Percentiles rank a stretch among this genome's conserved stretches.
Conservation (phyloP, 2,329 filamentous ascomycete genomes). For the Cladorrhinum sp. region DNA sequence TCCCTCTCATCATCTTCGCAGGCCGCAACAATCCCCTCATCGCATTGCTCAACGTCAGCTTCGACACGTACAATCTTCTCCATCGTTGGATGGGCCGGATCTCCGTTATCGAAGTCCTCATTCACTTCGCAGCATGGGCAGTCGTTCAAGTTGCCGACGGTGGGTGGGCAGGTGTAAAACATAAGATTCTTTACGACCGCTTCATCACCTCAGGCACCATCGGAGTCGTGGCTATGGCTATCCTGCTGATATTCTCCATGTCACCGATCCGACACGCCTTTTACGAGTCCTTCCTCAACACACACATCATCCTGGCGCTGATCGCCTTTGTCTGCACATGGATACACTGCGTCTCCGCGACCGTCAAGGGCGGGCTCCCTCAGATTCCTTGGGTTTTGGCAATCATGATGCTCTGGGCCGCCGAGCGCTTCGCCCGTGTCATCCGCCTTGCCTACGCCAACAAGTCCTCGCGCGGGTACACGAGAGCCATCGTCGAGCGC, state of each 20-base stretch:
- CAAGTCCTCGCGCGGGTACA: constrained; percentile 56
- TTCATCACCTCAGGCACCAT: constrained; percentile 61
- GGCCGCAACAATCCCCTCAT: constrained; percentile 94
- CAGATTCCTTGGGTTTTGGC: constrained; percentile 73
- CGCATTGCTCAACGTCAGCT: constrained; percentile 75
- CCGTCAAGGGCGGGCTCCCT: constrained; percentile 62
- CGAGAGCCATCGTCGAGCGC: constrained; percentile 63
- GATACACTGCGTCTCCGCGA: constrained; percentile 70
- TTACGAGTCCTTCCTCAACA: constrained; percentile 92
- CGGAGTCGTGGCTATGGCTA: constrained; percentile 57
- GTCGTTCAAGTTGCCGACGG: constrained; percentile 66
- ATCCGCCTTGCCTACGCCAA: constrained; percentile 64
- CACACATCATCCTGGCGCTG: constrained; percentile 74
- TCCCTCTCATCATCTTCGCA: constrained; percentile 84
- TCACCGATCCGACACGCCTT: constrained; percentile 88
- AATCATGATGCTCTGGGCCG: constrained; percentile 72
- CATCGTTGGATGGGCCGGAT: constrained; percentile 82
- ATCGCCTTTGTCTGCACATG: constrained; percentile 69
- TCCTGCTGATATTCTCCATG: constrained; percentile 67
- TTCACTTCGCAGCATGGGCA: constrained; percentile 71
- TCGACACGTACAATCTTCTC: constrained; percentile 92
- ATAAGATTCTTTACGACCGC: constrained; percentile 52
- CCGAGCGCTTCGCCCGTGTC: constrained; percentile 66
- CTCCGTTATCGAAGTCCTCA: constrained; percentile 64
- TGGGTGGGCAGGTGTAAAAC: constrained; percentile 57